Evolutionary conservation across 2,329 filamentous ascomycete genomes (phyloP), one percentile per base, ranked within the genome.

Genomic region (Xylariaceae sp.): DNA sequence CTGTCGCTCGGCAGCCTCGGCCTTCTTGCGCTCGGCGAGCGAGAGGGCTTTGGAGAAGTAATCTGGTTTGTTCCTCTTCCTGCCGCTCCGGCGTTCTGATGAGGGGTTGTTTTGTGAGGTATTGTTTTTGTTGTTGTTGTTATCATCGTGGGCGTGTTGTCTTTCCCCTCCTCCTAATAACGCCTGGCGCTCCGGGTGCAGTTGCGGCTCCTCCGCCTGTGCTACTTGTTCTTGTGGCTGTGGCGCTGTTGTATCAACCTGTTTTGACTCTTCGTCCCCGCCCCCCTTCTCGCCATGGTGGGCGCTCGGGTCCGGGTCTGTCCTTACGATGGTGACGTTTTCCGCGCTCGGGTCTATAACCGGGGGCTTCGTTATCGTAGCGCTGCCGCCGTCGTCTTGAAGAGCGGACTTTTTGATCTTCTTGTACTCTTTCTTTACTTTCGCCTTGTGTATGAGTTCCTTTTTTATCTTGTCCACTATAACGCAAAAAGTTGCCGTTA

Each of bases 391-490:
- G 11, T 24, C 21, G 21, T 24, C 21, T 24, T 44, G n/a, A n/a
- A n/a, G 40, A 40, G 49, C 43, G 12, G 38, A 44, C 33, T 60
- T 80, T 63, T 89, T 90, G 48, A 95, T 70, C 64, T 95, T 96
- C 47, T 84, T 85, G 59, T 95, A 96, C 29, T 85, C 78, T 64
- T 95, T 94, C 66, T 90, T 92, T 47, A 95, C 73, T 64, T 96
- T 95, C 44, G 89, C 88, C 62, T 92, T 94, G 62, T 88, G 79
- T 54, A 97, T 96, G 40, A 95, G 69, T 50, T 85, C 78, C 50
- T 83, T 76, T 65, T 97, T 97, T 57, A 95, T 92, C 64, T 90
- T 90, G 62, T 86, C 80, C 41, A 85, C 86, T 90, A 55, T 28
- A 9, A 17, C 11, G 40, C 4, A 40, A 1, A 18, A n/a, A n/a